phyloP scores from a whole-genome alignment of 208 protist species.

The Crithidia acanthocephali region DNA sequence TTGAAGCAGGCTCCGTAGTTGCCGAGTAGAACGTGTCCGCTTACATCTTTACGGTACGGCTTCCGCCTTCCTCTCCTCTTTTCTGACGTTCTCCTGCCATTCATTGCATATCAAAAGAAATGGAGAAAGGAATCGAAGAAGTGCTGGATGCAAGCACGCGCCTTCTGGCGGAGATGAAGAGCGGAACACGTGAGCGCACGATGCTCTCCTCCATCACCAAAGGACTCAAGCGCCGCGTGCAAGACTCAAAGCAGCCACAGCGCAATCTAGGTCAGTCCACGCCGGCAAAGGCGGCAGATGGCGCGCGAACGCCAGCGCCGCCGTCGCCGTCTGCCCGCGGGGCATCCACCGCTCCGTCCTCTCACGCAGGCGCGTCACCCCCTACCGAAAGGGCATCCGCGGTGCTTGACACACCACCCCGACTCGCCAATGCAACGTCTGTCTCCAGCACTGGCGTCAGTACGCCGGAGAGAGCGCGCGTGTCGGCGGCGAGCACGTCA shows the following conservation, averaged over 20 bases:
- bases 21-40: too few species aligned
- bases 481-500: neutral
- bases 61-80: too few species aligned
- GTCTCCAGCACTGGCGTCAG: neutral
- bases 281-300: neutral
- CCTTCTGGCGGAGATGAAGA: slow-evolving; percentile 56
- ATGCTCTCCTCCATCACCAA: slow-evolving; percentile 42
- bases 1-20: too few species aligned
- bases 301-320: neutral
- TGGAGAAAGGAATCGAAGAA: slow-evolving; percentile 46
- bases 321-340: neutral
- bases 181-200: slow-evolving; percentile 38
- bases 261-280: neutral
- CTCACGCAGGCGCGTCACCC: neutral
- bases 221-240: slow-evolving; percentile 29
- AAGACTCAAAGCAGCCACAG: slow-evolving; percentile 20
- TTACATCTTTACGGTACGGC: too few species aligned
- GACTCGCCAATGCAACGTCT: neutral
- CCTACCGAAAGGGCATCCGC: neutral
- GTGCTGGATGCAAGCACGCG: slow-evolving; percentile 43
- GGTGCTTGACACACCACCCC: neutral
- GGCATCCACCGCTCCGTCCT: neutral
- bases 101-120: too few species aligned
- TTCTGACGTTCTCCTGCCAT: too few species aligned
- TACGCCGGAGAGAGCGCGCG: slow-evolving; percentile 8